Evolutionary conservation across 1,139 yeast genomes (phyloP).

Genomic region (Blastobotrys elegans): DNA sequence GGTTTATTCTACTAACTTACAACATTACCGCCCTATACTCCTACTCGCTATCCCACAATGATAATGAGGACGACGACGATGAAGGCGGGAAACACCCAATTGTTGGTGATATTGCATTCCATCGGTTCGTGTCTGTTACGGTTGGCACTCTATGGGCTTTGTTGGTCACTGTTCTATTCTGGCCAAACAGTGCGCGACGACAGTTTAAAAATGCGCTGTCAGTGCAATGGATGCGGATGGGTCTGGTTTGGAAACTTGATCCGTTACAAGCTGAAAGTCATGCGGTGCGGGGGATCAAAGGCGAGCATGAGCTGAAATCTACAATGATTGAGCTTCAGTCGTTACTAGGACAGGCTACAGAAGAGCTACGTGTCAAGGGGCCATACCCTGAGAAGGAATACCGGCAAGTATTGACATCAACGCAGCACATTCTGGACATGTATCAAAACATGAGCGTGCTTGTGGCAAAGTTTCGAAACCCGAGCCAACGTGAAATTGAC

Average conservation of each 20-base stretch:
- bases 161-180: slow-evolving; percentile 50
- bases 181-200: slow-evolving; percentile 73
- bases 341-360: slow-evolving; percentile 65
- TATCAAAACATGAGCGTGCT: slow-evolving; percentile 67
- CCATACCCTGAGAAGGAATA: slow-evolving; percentile 56
- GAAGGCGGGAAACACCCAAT: slow-evolving; percentile 62
- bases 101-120: slow-evolving; percentile 73
- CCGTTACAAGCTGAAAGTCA: slow-evolving; percentile 34
- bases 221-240: slow-evolving; percentile 71
- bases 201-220: slow-evolving; percentile 62
- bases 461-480: slow-evolving; percentile 54
- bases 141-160: slow-evolving; percentile 77
- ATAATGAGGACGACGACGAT: slow-evolving; percentile 53
- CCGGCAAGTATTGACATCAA: slow-evolving; percentile 46
- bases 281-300: slow-evolving; percentile 27
- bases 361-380: slow-evolving; percentile 72
- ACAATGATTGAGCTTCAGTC: slow-evolving; percentile 59
- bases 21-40: slow-evolving; percentile 76
- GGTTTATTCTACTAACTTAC: slow-evolving; percentile 71
- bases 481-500: slow-evolving; percentile 50
- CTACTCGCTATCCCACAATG: slow-evolving; percentile 59
- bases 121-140: slow-evolving; percentile 67
- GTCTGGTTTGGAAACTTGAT: slow-evolving; percentile 74
- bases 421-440: slow-evolving; percentile 67
- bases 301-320: slow-evolving; percentile 39